phyloP scores from a whole-genome alignment of 129 eudicot species.

The Flaveria sonorensis region DNA sequence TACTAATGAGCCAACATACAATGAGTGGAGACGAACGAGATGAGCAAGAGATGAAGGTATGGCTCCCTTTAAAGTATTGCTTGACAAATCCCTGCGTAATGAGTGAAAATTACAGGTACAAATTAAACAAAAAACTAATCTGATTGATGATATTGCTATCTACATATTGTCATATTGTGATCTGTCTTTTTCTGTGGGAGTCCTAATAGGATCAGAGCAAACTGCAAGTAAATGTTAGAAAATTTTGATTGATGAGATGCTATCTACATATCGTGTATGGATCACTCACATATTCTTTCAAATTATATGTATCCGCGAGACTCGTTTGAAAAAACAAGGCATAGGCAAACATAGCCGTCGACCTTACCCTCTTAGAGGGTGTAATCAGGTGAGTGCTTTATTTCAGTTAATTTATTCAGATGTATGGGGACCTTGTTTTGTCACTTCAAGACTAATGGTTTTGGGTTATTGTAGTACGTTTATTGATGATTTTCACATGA shows the following conservation, averaged over 20 bases:
- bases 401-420: too few relatives aligned
- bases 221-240: background rate
- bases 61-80: slow-evolving; percentile 83
- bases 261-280: background rate
- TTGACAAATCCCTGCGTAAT: slow-evolving; percentile 69
- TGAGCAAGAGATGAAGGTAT: slow-evolving; percentile 95
- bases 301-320: background rate
- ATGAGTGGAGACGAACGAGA: slow-evolving; percentile 59
- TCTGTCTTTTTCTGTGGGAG: background rate
- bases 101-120: background rate
- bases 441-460: too few relatives aligned
- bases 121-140: slow-evolving; percentile 4
- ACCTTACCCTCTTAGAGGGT: too few relatives aligned
- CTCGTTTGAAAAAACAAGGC: background rate
- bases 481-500: too few relatives aligned
- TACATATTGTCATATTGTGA: background rate
- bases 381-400: too few relatives aligned
- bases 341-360: too few relatives aligned
- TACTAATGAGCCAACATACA: slow-evolving; percentile 52
- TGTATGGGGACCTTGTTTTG: too few relatives aligned
- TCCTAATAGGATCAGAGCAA: background rate
- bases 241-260: too few relatives aligned
- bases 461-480: too few relatives aligned
- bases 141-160: background rate
- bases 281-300: background rate